Base-by-base conservation (phyloP, 768 basidiomycete genomes). In the Suillus plorans region DNA sequence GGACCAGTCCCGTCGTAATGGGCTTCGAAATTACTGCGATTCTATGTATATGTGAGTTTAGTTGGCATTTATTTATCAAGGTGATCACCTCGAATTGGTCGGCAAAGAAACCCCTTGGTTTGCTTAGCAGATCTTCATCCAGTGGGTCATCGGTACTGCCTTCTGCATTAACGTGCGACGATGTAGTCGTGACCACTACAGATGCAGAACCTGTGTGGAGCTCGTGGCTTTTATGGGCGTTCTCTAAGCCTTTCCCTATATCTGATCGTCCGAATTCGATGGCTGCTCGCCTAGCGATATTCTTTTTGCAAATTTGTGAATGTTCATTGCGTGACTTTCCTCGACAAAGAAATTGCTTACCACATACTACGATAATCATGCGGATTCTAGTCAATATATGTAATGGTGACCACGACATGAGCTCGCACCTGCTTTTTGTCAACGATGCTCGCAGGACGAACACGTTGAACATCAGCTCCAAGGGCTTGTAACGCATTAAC, bases 401-500 rank as follows among this genome's bases (percentile, higher is more conserved):
- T 60, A 66, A 68, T 59, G 47, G 49, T 31, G 22, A 34, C 14
- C 39, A 10, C 20, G 39, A 4, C 5, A 1, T 44, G 41, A 61
- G 60, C 45, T 69, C 82, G 49, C 60, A 89, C 92, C 85, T 97
- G 95, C 74, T 94, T 95, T 78, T 94, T 94, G 79, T 99, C 97
- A 14, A 99, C 91, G 66, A 99, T 98, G 69, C 95, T 97, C 5
- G 94, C 92, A 5, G 95, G 94, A n/a, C 94, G 84, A 36, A 96
- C 94, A 61, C 91, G 85, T 71, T 94, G 91, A 1, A 99, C 92
- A n/a, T 86, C 80, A 0, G 96, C 96, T 7, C 97, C 97, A 0
- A 98, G 86, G 2, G 90, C 87, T 63, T 84, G 81, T 22, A 99
- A 79, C 0, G 93, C 89, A 68, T 90, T 88, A 3, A 95, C 89